Evolutionary conservation across 1,284 basidiomycete species (phyloP), one percentile per base, ranked within the genome.

Genomic region (Austropuccinia psidii): DNA sequence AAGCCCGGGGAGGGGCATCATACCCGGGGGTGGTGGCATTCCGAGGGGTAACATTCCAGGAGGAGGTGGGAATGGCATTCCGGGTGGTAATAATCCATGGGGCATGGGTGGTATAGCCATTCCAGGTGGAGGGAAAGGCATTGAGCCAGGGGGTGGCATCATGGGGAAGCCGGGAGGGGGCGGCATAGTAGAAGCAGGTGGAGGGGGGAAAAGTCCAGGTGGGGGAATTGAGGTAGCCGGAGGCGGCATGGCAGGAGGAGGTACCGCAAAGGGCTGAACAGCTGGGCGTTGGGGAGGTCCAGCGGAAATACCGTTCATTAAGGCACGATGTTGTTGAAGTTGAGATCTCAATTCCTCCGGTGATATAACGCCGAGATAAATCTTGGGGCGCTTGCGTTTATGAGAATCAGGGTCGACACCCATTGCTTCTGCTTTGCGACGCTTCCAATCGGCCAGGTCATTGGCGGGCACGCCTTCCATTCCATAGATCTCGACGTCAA

Each of bases 401-500:
- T 85, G 87, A 5, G 89, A 87, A 75, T 90, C 88, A 2, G 90
- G 86, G 13, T 87, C 87, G 27, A 93, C 86, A 47, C 93, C 93
- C 11, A 91, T 86, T 80, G 95, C 93, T 75, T 92, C 89, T 81
- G 93, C 93, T 80, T 92, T 96, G 78, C 89, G 87, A 74, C 91
- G 89, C 80, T 92, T 93, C 86, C 95, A 98, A 81, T 95, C 93
- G 33, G 89, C 91, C 35, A 96, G 86, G 81, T 97, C 95, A 45
- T 91, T 90, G 6, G 89, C 90, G 5, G 94, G 94, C 72, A 98
- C 93, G 75, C 95, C 95, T 80, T 95, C 94, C 96, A 99, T 98
- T 31, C 96, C 95, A 79, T 98, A 98, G 74, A 99, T 98, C 82
- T 99, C 96, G 65, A 98, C 90, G 80, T 98, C 95, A 79, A 98